phyloP scores from a whole-genome alignment of 108 stramenopile species.

The Skeletonema marinoi region DNA sequence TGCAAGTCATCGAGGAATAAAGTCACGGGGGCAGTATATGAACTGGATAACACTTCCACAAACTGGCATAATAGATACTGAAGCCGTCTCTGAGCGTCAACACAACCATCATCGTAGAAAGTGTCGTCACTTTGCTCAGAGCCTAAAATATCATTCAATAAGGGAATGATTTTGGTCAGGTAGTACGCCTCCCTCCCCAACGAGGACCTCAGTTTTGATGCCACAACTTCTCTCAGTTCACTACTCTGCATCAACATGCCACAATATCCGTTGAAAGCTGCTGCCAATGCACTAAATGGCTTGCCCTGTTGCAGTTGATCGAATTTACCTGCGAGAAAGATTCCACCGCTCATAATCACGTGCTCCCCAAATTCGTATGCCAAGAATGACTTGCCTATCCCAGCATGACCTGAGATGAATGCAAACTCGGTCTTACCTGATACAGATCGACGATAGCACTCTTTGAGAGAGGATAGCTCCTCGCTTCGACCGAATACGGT shows the following conservation, averaged over 20 bases:
- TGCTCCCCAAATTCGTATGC: conserved; percentile 5
- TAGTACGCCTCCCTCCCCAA: too few species aligned
- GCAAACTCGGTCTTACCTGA: background rate
- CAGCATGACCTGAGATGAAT: conserved; percentile 19
- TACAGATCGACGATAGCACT: conserved; percentile 6
- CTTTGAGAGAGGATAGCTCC: conserved; percentile 4
- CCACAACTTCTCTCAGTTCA: too few species aligned
- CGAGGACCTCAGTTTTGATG: too few species aligned
- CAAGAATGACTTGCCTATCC: conserved; percentile 28
- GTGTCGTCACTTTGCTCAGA: too few species aligned
- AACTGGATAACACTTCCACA: too few species aligned
- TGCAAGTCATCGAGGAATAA: too few species aligned
- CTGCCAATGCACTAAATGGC: conserved; percentile 32
- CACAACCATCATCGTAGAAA: background rate
- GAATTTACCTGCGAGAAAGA: conserved; percentile 29
- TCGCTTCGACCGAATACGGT: background rate
- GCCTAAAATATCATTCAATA: too few species aligned
- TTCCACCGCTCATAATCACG: background rate
- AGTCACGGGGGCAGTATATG: too few species aligned
- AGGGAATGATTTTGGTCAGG: too few species aligned
- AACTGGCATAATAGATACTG: too few species aligned
- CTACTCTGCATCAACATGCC: too few species aligned
- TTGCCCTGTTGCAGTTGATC: conserved; percentile 23
- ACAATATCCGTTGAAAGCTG: conserved; percentile 34
- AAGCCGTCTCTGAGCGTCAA: background rate